Evolutionary conservation across 306 rosid genomes (phyloP).

Genomic region (Alnus glutinosa): DNA sequence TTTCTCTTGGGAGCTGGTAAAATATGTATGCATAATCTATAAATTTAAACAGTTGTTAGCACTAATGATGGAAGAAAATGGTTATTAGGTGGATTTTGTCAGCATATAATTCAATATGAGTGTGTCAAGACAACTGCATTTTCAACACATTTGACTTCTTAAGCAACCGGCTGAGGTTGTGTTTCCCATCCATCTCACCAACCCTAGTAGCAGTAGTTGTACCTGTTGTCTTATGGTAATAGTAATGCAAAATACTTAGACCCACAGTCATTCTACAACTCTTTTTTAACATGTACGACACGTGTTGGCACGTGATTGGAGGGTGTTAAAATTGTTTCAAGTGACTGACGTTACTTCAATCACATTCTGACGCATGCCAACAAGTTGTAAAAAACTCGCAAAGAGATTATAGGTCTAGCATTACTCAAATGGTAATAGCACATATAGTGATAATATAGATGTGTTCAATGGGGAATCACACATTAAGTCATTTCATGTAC

Average conservation of each 20-base stretch:
- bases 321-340: too few species aligned
- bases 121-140: conserved; percentile 1
- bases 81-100: conserved; percentile 1
- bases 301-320: too few species aligned
- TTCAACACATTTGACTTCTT: background rate
- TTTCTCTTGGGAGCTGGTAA: background rate
- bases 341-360: too few species aligned
- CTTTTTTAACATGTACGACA: too few species aligned
- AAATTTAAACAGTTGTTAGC: background rate
- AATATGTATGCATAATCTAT: background rate
- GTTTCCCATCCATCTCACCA: background rate
- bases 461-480: too few species aligned
- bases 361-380: too few species aligned
- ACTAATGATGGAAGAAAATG: background rate
- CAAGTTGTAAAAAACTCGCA: too few species aligned
- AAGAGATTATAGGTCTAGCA: too few species aligned
- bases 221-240: background rate
- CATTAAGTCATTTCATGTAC: too few species aligned
- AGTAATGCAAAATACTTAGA: background rate
- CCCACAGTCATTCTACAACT: too few species aligned
- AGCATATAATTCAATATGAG: background rate
- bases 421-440: too few species aligned
- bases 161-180: background rate
- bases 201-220: background rate
- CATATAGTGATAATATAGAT: too few species aligned